Evolutionary conservation across 1,139 yeast genomes (phyloP).

Genomic region (Yamadazyma trypodendri): DNA sequence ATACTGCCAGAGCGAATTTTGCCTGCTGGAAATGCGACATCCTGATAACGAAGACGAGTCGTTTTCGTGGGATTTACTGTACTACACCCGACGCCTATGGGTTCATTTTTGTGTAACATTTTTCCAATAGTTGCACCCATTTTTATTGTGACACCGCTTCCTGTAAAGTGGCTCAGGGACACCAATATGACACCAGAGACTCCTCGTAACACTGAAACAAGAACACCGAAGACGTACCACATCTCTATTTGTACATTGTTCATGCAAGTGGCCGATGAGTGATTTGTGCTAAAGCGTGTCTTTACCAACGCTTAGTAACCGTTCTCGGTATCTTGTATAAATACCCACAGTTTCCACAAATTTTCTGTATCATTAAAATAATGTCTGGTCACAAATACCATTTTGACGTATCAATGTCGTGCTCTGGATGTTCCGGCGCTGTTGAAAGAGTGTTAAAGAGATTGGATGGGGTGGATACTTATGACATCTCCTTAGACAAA

Average conservation of each 20-base stretch:
- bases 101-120: slow-evolving; percentile 2
- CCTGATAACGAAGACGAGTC: no score
- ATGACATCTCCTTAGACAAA: slow-evolving; percentile 72
- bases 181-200: no score
- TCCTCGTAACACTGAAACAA: no score
- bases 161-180: no score
- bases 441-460: slow-evolving; percentile 73
- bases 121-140: slow-evolving; percentile 2
- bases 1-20: no score
- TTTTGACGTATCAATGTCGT: slow-evolving; percentile 77
- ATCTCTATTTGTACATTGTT: no score
- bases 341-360: not conserved
- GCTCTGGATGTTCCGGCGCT: slow-evolving; percentile 88
- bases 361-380: not conserved
- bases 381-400: slow-evolving; percentile 48
- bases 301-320: slow-evolving; percentile 1
- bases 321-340: not conserved
- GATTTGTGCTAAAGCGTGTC: slow-evolving; percentile 1
- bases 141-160: not conserved
- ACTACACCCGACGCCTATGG: not conserved
- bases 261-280: no score
- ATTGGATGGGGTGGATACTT: slow-evolving; percentile 70
- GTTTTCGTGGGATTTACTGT: not conserved
- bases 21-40: no score
- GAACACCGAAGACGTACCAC: no score